Base-by-base conservation (phyloP, 164 flowering plant species). In the Magnolia kwangsiensis region DNA sequence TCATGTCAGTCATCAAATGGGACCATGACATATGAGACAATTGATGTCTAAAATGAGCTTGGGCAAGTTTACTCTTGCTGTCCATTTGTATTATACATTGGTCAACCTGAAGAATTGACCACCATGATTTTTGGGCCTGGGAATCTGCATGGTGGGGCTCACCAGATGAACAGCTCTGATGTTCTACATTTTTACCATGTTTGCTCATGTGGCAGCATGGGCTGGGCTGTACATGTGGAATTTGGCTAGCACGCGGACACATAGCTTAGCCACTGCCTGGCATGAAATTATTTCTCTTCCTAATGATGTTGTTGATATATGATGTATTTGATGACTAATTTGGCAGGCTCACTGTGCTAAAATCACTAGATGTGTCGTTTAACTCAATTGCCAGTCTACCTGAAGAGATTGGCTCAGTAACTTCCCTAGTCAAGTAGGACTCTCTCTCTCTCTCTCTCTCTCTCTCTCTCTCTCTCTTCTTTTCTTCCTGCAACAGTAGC, bases 381-480 rank as follows among this genome's bases (percentile, higher is more conserved):
- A 96, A 96, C 75, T 80, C 81, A 37, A 70, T 96, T 64, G 69
- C 11, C 29, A 77, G 63, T 65, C 75, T 96, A 45, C 98, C 98
- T 23, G 94, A 90, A 61, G 97, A 90, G 82, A 90, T 94, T 82
- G 99, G 97, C 76, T 89, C 92, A 8, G 90, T 84, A 23, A 78
- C 90, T 77, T 81, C 97, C 78, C 91, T 96, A 74, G 92, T 96
- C 85, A 96, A 90, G 99, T 96, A 88, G 29, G 90, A 50, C 50
- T 37, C 45, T 37, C 45, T 37, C 45, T 37, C 45, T 37, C 45
- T 37, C 51, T 37, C 21, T 67, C 71, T 61, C 14, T 23, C 20
- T 64, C 19, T 67, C 37, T 78, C 72, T 64, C n/a, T 20, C 8
- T 51, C n/a, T 69, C 21, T 72, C 23, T 75, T 24, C 50, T 50